Base-by-base conservation (phyloP, 805 yeast genomes). In the Candida cerambycidarum region DNA sequence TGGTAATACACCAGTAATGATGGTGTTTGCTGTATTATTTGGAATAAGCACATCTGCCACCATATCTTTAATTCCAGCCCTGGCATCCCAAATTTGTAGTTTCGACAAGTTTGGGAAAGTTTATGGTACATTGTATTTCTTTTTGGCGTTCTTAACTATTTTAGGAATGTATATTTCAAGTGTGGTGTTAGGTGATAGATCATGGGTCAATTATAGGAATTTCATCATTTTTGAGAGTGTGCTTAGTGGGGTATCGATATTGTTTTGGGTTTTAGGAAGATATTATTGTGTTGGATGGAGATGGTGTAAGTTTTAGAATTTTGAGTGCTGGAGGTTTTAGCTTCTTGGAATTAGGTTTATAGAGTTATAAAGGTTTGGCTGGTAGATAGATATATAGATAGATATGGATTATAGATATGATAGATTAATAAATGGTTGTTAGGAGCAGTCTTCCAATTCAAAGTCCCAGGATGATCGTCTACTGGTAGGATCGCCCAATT, bases 11-110 rank as follows among this genome's bases (percentile, higher is more conserved):
- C 15, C 74, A 56, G 6, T 56, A 63, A 33, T 74, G 67, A 59
- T 52, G 57, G 74, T 71, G 1, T 80, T 76, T 48, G 61, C 78
- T 11, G 68, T 63, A 1, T 49, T 76, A 4, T 80, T 73, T 55
- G 87, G 87, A 0, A 72, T 80, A 43, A 63, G 73, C 38, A 69
- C 82, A 3, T 78, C 83, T 3, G 72, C 84, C 0, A 75, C 79
- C 3, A 62, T 80, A 38, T 72, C 84, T 3, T 54, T 80, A 34
- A 73, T 80, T 12, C 85, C 85, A 2, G 80, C 77, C 2, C 76
- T 84, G 51, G 65, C 78, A 28, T 83, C 82, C 0, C 80, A 76
- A 39, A 77, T 82, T 27, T 77, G 83, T 13, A 71, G 75, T 40
- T 71, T 76, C 1, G 73, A 73, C 34, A 74, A 70, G 47, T 78